These are phyloP conservation scores for Gautieria morchelliformis DNA, from an alignment of 768 basidiomycete species.

Conservation along the genomic window DNA sequence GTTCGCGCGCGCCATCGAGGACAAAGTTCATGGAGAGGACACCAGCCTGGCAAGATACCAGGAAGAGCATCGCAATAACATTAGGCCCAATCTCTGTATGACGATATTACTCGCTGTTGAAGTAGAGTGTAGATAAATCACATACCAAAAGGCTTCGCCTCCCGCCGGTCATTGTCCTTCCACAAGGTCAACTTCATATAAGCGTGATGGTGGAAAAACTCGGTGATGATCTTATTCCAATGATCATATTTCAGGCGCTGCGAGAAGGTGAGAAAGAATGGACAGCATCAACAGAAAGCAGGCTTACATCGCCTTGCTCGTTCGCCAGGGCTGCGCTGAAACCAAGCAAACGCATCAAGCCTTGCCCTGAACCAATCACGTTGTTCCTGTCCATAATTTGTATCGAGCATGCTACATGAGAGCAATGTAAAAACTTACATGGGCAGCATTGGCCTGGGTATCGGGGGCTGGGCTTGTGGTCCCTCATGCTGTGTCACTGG, in stretches of 20 bases:
- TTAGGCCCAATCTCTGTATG: slow-evolving; percentile 64
- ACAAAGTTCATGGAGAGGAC: slow-evolving; percentile 77
- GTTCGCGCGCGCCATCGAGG: slow-evolving; percentile 69
- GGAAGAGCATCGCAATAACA: slow-evolving; percentile 71
- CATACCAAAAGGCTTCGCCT: slow-evolving; percentile 80
- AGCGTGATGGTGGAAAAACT: slow-evolving; percentile 64
- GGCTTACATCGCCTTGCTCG: slow-evolving; percentile 40
- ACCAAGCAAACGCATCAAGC: slow-evolving; percentile 51
- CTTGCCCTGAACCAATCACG: slow-evolving; percentile 37
- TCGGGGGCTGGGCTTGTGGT: slow-evolving; percentile 5
- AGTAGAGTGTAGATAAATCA: slow-evolving; percentile 9
- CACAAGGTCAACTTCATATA: slow-evolving; percentile 76
- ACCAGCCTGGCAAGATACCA: slow-evolving; percentile 76
- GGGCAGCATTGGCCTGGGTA: background rate
- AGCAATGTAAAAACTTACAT: background rate
- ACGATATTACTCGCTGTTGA: background rate
- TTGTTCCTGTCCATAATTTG: background rate
- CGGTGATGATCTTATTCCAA: slow-evolving; percentile 57
- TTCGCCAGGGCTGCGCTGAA: slow-evolving; percentile 58
- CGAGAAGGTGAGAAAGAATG: background rate
- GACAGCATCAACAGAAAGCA: slow-evolving; percentile 7
- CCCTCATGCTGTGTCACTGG: slow-evolving; percentile 4
- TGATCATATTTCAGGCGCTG: slow-evolving; percentile 23
- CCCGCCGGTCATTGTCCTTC: slow-evolving; percentile 72
- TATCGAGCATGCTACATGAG: background rate